Evolutionary conservation across 805 yeast species (phyloP).

Genomic region (Blastobotrys americana): DNA sequence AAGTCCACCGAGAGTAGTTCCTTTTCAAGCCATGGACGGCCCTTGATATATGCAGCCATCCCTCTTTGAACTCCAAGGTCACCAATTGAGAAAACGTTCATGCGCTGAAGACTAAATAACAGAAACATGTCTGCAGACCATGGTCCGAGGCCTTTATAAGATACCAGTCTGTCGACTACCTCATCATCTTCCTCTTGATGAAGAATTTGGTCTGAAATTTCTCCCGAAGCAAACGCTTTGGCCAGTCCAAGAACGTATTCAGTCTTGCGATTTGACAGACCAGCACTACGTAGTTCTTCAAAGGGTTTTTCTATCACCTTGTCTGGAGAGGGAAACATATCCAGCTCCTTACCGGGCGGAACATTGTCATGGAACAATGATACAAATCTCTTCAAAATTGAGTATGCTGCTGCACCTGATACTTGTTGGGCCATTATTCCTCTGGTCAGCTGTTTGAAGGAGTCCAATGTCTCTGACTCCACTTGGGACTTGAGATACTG

Average conservation of each 20-base stretch:
- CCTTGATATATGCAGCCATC: slow-evolving; percentile 52
- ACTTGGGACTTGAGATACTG: slow-evolving; percentile 19
- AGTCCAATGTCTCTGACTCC: slow-evolving; percentile 4
- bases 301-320: slow-evolving; percentile 35
- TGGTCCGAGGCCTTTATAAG: slow-evolving; percentile 32
- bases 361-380: slow-evolving; percentile 26
- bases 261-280: slow-evolving; percentile 62
- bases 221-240: slow-evolving; percentile 22
- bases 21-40: slow-evolving; percentile 31
- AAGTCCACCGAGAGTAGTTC: slow-evolving; percentile 30
- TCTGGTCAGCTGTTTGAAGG: slow-evolving; percentile 16
- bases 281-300: slow-evolving; percentile 52
- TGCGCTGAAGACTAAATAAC: slow-evolving; percentile 55
- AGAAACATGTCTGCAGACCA: slow-evolving; percentile 92
- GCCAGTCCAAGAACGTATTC: slow-evolving; percentile 62
- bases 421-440: slow-evolving; percentile 32
- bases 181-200: slow-evolving; percentile 25
- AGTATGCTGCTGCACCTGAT: slow-evolving; percentile 65
- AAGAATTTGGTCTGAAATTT: slow-evolving; percentile 25
- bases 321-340: slow-evolving; percentile 45
- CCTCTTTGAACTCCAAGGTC: slow-evolving; percentile 88
- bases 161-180: slow-evolving; percentile 27
- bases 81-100: slow-evolving; percentile 66
- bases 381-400: slow-evolving; percentile 48
- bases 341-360: slow-evolving; percentile 4